A percentile compares a stretch with the other conserved stretches of the same genome.
Evolutionary conservation across 495 filamentous ascomycete genomes (phyloP).

Genomic region (Oidiodendron maius): DNA sequence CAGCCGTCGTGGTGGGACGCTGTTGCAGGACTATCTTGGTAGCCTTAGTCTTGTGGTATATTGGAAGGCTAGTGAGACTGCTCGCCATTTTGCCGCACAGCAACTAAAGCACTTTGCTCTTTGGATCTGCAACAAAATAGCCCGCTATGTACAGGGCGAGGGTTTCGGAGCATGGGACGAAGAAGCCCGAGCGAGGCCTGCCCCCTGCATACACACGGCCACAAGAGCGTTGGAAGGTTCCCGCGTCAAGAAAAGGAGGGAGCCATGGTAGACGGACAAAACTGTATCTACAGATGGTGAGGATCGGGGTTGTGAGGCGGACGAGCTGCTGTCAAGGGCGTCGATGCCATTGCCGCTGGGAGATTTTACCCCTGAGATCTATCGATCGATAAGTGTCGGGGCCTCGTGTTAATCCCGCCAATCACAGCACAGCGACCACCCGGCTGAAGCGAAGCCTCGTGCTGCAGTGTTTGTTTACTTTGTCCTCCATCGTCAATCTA

Average conservation of each 20-base stretch:
- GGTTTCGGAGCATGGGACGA: background rate
- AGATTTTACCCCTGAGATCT: too few relatives aligned
- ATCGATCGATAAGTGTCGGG: too few relatives aligned
- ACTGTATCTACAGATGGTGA: too few relatives aligned
- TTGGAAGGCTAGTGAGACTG: background rate
- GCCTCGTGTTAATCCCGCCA: background rate
- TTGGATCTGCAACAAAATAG: too few relatives aligned
- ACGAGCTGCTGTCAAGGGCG: too few relatives aligned
- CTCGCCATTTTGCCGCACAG: too few relatives aligned
- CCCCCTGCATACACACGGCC: too few relatives aligned
- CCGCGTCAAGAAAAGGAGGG: background rate
- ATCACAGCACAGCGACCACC: background rate
- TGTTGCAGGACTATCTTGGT: conserved; percentile 13
- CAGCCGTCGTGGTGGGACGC: conserved; percentile 14
- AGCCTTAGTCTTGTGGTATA: conserved; percentile 5
- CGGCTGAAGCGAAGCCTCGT: background rate
- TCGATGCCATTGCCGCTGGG: too few relatives aligned
- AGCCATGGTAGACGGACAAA: background rate
- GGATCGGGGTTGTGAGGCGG: too few relatives aligned
- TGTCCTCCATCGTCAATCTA: background rate
- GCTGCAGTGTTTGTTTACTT: background rate
- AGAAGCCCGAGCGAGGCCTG: background rate
- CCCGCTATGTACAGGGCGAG: conserved; percentile 1
- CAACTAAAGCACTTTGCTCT: too few relatives aligned
- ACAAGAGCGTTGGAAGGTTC: background rate